Base-by-base conservation (phyloP, 2,329 filamentous ascomycete species). In the Venturia pyrina region DNA sequence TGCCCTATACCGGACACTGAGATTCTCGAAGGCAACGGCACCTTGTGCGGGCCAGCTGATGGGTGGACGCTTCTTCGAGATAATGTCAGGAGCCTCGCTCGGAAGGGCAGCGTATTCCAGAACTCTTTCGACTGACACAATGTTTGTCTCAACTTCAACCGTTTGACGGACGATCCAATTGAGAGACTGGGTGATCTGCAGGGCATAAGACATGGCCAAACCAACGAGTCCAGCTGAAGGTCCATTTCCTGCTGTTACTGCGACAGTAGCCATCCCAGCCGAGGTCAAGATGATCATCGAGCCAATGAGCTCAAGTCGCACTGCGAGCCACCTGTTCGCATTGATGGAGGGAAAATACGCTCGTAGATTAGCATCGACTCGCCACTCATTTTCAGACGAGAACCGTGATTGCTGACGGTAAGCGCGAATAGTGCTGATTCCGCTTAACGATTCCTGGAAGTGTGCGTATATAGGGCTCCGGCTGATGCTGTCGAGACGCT, bases 91-190 rank as follows among this genome's bases (percentile, higher is more conserved):
- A 63, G 95, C 93, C 79, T 99, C 95, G 76, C 89, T 95, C 34
- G 93, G 93, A 69, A 99, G 83, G 63, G 85, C 84, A 66, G 93
- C 91, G 78, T 99, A 99, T 77, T 99, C 96, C 62, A 99, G 87
- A 61, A 99, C 93, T 73, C 95, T 89, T 82, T 99, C 95, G 46
- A 99, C 95, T 11, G 93, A 96, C 59, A 99, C 93, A 73, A 99
- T 99, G 78, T 99, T 99, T n/a, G 93, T 98, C 82, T 99, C 96
- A n/a, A 99, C 95, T 77, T 99, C 96, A 43, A 99, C 95, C 0
- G 93, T 97, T 78, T 99, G 95, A 67, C 96, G 87, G 63, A 99
- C 95, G 73, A 99, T 97, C 95, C 95, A 99, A 81, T 98, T 99
- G 72, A 99, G 84, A 44, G 93, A 96, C 70, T 93, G 90, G 1